Conservation (phyloP, 2,329 filamentous ascomycete genomes). For the Scopulariopsis brevicaulis region DNA sequence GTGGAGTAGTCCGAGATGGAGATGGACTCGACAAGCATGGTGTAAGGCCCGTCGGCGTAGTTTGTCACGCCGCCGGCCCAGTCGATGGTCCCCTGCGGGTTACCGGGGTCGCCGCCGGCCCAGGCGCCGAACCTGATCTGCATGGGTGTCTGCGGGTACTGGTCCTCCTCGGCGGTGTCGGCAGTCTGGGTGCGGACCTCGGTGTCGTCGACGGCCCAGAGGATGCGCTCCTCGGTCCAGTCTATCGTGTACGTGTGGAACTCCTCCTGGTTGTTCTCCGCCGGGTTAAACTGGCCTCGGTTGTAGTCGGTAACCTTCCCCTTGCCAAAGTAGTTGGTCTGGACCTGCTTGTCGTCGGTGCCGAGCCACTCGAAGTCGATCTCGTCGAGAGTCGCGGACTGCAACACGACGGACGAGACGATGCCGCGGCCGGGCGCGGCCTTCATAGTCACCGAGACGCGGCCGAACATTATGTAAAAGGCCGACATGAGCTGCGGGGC, state of each 20-base stretch:
- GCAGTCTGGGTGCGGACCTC: conserved; percentile 66
- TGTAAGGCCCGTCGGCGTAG: conserved; percentile 73
- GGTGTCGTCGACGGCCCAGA: conserved; percentile 74
- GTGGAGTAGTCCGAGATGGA: conserved; percentile 86
- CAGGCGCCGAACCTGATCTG: conserved; percentile 85
- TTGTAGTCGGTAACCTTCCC: conserved; percentile 78
- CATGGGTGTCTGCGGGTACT: conserved; percentile 95
- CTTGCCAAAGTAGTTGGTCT: conserved; percentile 96
- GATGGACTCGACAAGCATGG: conserved; percentile 71
- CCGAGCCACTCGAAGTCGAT: conserved; percentile 98
- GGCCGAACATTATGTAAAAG: conserved; percentile 99
- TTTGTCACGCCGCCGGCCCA: conserved; percentile 85
- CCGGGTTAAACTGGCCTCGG: conserved; percentile 68
- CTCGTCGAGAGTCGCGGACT: conserved; percentile 88
- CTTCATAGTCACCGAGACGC: conserved; percentile 75
- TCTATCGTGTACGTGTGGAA: conserved; percentile 87
- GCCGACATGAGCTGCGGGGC: conserved; percentile 76
- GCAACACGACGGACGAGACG: conserved; percentile 81
- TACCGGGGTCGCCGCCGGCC: conserved; percentile 79
- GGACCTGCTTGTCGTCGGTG: conserved; percentile 63
- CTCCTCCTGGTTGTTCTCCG: conserved; percentile 54
- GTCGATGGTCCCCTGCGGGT: conserved; percentile 69
- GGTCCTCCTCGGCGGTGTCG: conserved; percentile 53
- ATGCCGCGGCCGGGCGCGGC: conserved; percentile 83
- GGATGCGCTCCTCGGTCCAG: conserved; percentile 76